Percentiles rank a stretch among this genome's conserved stretches.
Conservation (phyloP, 805 yeast genomes). For the Wickerhamomyces hampshirensis region DNA sequence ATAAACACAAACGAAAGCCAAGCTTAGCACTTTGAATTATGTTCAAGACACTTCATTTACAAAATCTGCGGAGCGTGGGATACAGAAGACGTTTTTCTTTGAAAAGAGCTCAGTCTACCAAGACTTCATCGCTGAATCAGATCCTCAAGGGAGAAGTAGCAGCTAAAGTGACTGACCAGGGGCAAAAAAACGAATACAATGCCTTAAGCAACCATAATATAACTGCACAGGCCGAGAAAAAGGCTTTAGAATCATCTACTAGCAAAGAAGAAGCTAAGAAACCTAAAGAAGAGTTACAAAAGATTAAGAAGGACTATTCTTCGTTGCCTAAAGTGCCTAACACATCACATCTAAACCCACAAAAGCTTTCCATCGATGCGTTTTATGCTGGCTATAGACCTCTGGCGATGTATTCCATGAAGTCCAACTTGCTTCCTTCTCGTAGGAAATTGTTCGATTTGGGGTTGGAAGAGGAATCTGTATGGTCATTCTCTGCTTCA, state of each 20-base stretch:
- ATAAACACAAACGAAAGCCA: too few relatives aligned
- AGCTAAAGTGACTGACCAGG: slow-evolving; percentile 15
- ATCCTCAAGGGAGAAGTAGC: slow-evolving; percentile 14
- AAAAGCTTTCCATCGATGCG: slow-evolving; percentile 15
- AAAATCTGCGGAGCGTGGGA: background rate
- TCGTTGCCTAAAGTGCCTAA: slow-evolving; percentile 20
- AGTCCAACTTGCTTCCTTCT: slow-evolving; percentile 27
- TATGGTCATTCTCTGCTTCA: slow-evolving; percentile 33
- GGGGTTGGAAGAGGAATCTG: slow-evolving; percentile 17
- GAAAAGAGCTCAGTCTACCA: slow-evolving; percentile 2
- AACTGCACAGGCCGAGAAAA: slow-evolving; percentile 3
- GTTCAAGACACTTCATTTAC: too few relatives aligned
- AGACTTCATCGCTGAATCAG: slow-evolving; percentile 2
- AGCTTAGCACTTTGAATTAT: background rate
- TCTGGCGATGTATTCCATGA: slow-evolving; percentile 20
- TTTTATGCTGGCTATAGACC: slow-evolving; percentile 23
- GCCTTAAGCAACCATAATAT: slow-evolving; percentile 24
- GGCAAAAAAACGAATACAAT: slow-evolving; percentile 17
- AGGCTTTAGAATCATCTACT: too few relatives aligned
- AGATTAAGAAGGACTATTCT: slow-evolving; percentile 17
- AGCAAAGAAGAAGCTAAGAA: background rate
- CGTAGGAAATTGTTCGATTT: slow-evolving; percentile 23
- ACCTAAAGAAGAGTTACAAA: background rate
- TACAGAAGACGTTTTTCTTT: too few relatives aligned
- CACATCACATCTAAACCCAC: slow-evolving; percentile 14